phyloP scores from a whole-genome alignment of 352 stramenopile genomes.

The Thalassiosira exigua region DNA sequence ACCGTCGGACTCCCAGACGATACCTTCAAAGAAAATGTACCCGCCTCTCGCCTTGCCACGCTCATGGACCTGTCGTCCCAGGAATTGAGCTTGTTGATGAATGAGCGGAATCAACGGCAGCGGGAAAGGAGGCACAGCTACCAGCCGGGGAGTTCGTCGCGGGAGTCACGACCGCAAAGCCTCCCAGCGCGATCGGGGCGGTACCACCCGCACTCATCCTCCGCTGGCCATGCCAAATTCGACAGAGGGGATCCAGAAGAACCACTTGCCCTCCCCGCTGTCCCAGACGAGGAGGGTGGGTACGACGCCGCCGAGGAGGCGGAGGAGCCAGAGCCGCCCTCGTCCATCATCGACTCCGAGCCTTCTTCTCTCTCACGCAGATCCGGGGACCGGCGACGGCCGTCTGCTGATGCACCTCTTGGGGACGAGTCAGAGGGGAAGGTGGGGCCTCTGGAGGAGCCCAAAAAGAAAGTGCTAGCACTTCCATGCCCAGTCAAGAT shows the following conservation, averaged over 20 bases:
- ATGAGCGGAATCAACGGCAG: slow-evolving; percentile 43
- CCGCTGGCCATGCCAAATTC: neutral
- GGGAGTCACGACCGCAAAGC: neutral
- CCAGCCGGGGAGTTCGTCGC: neutral
- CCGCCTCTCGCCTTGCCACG: slow-evolving; percentile 7
- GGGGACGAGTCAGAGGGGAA: neutral
- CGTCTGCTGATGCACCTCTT: neutral
- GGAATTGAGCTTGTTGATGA: slow-evolving; percentile 51
- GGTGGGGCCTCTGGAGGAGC: neutral
- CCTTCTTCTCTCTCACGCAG: neutral
- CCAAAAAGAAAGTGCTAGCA: slow-evolving; percentile 2
- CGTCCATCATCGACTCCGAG: slow-evolving; percentile 26
- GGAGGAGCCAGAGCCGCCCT: slow-evolving; percentile 17
- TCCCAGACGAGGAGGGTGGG: neutral
- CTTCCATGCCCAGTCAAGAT: slow-evolving; percentile 37
- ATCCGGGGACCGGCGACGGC: neutral
- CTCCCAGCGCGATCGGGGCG: neutral
- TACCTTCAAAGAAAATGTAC: slow-evolving; percentile 22
- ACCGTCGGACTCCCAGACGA: slow-evolving; percentile 29
- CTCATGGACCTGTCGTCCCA: slow-evolving; percentile 46
- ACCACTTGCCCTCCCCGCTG: too few species aligned
- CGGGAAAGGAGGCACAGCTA: neutral
- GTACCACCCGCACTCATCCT: neutral
- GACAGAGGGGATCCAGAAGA: too few species aligned
- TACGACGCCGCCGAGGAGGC: neutral